These are phyloP conservation scores for Sclerotinia trifoliorum DNA, from an alignment of 2,329 filamentous ascomycete genomes.

Conservation along the genomic window DNA sequence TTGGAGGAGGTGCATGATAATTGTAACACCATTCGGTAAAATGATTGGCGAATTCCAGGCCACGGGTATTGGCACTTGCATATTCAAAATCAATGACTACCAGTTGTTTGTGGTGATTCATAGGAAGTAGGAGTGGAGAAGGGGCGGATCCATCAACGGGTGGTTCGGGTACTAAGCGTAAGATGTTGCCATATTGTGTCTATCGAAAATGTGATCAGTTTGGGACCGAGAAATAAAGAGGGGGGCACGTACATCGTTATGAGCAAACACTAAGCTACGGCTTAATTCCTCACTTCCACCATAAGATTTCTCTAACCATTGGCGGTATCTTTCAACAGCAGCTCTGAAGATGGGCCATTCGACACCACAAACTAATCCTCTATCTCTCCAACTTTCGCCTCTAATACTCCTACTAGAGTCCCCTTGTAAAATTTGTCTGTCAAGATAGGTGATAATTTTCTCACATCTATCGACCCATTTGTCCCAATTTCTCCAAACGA, in stretches of 20 bases:
- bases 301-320: conserved; percentile 70
- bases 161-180: conserved; percentile 69
- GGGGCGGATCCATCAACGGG: conserved; percentile 31
- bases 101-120: conserved; percentile 93
- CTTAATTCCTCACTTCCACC: conserved; percentile 66
- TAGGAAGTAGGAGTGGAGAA: conserved; percentile 82
- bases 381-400: conserved; percentile 59
- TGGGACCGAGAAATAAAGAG: conserved; percentile 21
- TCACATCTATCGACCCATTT: conserved; percentile 58
- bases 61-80: conserved; percentile 81
- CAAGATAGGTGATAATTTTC: conserved; percentile 51
- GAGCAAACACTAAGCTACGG: conserved; percentile 83
- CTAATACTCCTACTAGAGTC: conserved; percentile 37
- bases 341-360: conserved; percentile 77
- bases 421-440: conserved; percentile 52
- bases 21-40: conserved; percentile 99
- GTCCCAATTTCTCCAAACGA: conserved; percentile 92
- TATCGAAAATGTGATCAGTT: conserved; percentile 41
- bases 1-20: conserved; percentile 71
- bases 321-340: conserved; percentile 74
- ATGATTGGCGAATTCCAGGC: conserved; percentile 94
- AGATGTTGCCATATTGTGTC: conserved; percentile 98
- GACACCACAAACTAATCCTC: conserved; percentile 78
- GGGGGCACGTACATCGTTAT: conserved; percentile 76
- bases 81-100: conserved; percentile 99